phyloP scores from a whole-genome alignment of 1,284 basidiomycete genomes.

The Quambalaria eucalypti region DNA sequence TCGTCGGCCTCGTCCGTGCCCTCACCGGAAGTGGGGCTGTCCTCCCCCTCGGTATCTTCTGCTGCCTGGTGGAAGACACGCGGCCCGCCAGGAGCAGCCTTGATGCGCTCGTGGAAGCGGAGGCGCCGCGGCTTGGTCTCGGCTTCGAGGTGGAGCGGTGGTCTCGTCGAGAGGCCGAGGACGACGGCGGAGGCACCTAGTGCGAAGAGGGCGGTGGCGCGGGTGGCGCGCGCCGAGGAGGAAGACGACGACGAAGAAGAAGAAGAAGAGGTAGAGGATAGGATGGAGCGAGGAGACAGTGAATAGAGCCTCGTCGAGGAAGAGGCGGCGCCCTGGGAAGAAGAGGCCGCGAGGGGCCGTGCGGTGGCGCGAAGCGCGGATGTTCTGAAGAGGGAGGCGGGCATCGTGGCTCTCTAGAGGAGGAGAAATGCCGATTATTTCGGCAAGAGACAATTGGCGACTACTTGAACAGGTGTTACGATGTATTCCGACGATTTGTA shows the following conservation, averaged over 20 bases:
- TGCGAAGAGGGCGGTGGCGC: slow-evolving; percentile 7
- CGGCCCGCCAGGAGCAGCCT: background rate
- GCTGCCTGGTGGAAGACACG: background rate
- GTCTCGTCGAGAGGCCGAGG: slow-evolving; percentile 3
- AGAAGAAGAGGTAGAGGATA: slow-evolving; percentile 8
- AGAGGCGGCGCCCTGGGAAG: slow-evolving; percentile 16
- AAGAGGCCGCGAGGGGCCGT: slow-evolving; percentile 8
- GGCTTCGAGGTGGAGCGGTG: background rate
- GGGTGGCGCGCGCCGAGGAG: background rate
- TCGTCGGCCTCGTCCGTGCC: slow-evolving; percentile 27
- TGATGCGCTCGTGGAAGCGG: too few relatives aligned
- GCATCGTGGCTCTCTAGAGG: too few relatives aligned
- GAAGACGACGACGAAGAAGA: slow-evolving; percentile 2
- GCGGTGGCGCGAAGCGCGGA: slow-evolving; percentile 2
- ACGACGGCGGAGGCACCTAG: slow-evolving; percentile 11
- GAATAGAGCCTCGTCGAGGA: slow-evolving; percentile 8
- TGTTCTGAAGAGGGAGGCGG: background rate
- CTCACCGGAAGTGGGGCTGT: slow-evolving; percentile 15
- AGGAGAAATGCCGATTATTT: too few relatives aligned
- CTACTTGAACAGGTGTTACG: background rate
- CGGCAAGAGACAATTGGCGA: background rate
- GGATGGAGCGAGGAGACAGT: too few relatives aligned
- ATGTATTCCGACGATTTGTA: background rate
- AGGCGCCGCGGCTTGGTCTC: slow-evolving; percentile 12
- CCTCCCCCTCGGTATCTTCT: slow-evolving; percentile 9